These are phyloP conservation scores for Pontederia crassipes DNA, from an alignment of 176 grass and related monocot genomes.

Conservation along the genomic window DNA sequence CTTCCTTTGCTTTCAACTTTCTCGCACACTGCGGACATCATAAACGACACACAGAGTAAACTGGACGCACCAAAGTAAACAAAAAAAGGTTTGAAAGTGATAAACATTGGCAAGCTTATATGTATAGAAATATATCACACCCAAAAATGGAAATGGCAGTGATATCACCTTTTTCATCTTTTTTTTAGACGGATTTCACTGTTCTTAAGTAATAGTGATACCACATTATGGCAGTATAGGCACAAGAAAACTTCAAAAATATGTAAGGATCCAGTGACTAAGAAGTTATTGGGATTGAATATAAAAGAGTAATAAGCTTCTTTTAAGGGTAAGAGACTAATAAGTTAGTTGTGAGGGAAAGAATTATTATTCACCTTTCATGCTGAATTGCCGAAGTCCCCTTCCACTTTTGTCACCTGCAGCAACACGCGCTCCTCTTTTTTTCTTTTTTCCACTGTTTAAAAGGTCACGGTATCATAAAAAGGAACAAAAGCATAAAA, in stretches of 20 bases:
- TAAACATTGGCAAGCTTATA: no score
- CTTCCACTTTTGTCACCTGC: constrained; percentile 16
- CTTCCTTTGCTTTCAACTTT: constrained; percentile 99
- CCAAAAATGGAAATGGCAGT: no score
- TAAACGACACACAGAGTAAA: not conserved
- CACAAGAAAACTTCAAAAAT: no score
- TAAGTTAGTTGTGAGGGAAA: not conserved
- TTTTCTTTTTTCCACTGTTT: constrained; percentile 16
- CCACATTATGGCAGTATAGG: no score
- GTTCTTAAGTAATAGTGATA: no score
- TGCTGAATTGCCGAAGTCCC: constrained; percentile 16
- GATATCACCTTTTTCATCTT: no score
- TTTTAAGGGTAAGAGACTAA: not conserved
- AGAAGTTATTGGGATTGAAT: not conserved
- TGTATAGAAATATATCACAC: no score
- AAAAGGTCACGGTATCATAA: not conserved
- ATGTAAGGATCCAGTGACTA: no score
- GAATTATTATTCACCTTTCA: constrained; percentile 5
- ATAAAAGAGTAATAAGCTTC: not conserved
- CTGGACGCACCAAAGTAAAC: no score
- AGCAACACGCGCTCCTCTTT: constrained; percentile 3
- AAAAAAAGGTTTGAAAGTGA: no score
- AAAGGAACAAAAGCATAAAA: not conserved
- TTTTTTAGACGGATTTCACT: no score
- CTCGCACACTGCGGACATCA: constrained; percentile 12